phyloP scores from a whole-genome alignment of 2,329 filamentous ascomycete genomes.

The Penicillium brevicompactum region DNA sequence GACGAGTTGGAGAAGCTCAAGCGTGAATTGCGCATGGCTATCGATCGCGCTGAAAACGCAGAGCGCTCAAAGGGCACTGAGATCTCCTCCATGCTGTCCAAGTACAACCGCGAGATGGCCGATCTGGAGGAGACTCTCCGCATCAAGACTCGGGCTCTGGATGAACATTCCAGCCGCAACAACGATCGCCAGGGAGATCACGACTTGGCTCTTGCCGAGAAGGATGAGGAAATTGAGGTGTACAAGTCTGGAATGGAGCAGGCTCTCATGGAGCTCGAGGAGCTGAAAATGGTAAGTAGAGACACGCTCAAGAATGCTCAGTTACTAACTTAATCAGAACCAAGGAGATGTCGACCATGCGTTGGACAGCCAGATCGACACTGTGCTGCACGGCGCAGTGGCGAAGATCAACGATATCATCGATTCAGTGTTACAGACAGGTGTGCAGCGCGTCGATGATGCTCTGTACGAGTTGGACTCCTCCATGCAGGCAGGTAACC shows the following conservation, averaged over 20 bases:
- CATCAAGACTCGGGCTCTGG: constrained; percentile 80
- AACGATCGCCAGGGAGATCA: constrained; percentile 82
- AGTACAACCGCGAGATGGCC: constrained; percentile 96
- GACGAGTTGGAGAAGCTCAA: constrained; percentile 94
- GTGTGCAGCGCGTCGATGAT: constrained; percentile 91
- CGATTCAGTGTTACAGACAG: constrained; percentile 91
- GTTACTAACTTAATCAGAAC: constrained; percentile 46
- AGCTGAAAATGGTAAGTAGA: constrained; percentile 64
- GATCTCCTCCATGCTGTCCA: constrained; percentile 88
- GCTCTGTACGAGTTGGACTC: constrained; percentile 96
- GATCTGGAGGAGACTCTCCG: constrained; percentile 90
- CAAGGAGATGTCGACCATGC: constrained; percentile 76
- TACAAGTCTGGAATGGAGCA: constrained; percentile 99
- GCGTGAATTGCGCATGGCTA: constrained; percentile 87
- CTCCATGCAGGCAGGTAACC: constrained; percentile 97
- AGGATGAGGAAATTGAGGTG: constrained; percentile 96
- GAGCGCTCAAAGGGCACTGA: constrained; percentile 94
- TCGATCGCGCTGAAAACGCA: constrained; percentile 87
- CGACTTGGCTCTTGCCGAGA: constrained; percentile 82
- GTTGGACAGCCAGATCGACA: constrained; percentile 88
- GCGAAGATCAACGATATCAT: constrained; percentile 97
- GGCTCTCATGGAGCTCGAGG: constrained; percentile 87
- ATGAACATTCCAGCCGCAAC: constrained; percentile 77
- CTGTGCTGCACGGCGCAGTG: constrained; percentile 80
- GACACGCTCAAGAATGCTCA: background rate